Evolutionary conservation across 371 early-diverging fungal species (phyloP), one percentile per base, ranked within the genome.

Genomic region (Sporodiniella umbellata): DNA sequence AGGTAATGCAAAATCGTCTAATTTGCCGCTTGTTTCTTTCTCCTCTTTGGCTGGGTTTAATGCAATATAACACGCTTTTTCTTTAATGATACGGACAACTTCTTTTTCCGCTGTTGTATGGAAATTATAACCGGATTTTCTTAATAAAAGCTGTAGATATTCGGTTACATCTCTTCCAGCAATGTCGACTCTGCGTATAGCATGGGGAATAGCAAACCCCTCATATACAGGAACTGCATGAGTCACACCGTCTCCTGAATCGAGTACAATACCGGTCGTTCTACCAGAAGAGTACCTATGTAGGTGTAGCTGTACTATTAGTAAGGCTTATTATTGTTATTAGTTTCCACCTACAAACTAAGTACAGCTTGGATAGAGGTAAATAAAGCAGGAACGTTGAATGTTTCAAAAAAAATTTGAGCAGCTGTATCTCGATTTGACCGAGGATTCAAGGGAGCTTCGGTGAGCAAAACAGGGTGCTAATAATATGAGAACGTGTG

Each of bases 321-420:
- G 15, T 10, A 17, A 3, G 2, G 12, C 19, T 48, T 22, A 2
- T 22, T 4, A n/a, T 7, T 33, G 19, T 42, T 17, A 28, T 10
- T 42, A 18, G 17, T 10, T 24, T 14, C 25, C 11, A 15, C 15
- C 60, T 72, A 91, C 80, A 96, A 86, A 59, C 92, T 88, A 28
- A 98, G 84, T 7, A 96, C 95, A 24, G 96, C 96, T 72, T 96
- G 98, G 60, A 96, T 89, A 19, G 94, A 92, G 40, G 94, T 85
- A 67, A 90, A 95, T 48, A 96, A 76, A 26, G 96, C 95, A 15
- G 97, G 97, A 8, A 92, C 94, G 56, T 96, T 95, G 78, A 96
- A 98, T 5, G 96, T 96, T 58, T 98, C 98, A 61, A 98, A 96
- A 64, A 96, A 90, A 52, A 96, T 88, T 71, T 95, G 95, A 31